These are phyloP conservation scores for Asterophora parasitica DNA, from an alignment of 768 basidiomycete genomes.

Conservation along the genomic window DNA sequence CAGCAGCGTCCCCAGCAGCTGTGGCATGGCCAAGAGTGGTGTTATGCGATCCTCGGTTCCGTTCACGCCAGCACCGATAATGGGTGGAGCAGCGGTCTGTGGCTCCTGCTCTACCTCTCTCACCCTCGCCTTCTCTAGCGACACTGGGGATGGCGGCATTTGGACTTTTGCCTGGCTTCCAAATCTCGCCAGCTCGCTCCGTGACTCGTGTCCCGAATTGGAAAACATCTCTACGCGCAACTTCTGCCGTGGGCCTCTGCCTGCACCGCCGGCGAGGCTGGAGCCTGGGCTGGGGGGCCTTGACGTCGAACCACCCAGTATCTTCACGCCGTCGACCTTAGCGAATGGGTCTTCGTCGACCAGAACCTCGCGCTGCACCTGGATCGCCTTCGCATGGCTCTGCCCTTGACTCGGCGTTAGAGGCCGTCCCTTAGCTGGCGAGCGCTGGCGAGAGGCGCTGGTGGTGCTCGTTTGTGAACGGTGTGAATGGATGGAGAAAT, in stretches of 20 bases:
- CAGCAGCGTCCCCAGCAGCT: conserved; percentile 52
- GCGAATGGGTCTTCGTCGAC: conserved; percentile 56
- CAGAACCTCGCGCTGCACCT: conserved; percentile 29
- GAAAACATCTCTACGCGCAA: conserved; percentile 8
- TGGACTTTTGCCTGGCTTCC: background rate
- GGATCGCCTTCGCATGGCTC: conserved; percentile 16
- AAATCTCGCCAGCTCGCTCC: background rate
- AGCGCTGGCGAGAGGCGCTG: background rate
- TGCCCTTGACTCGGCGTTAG: background rate
- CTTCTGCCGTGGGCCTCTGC: background rate
- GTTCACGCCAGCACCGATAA: conserved; percentile 24
- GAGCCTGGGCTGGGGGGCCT: background rate
- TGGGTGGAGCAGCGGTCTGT: conserved; percentile 31
- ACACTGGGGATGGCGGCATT: background rate
- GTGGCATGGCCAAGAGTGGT: conserved; percentile 49
- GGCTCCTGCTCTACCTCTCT: conserved; percentile 29
- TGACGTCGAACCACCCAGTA: conserved; percentile 28
- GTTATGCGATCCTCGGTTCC: conserved; percentile 30
- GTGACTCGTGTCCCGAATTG: conserved; percentile 2
- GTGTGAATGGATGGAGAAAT: conserved; percentile 5
- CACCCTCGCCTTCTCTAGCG: conserved; percentile 19
- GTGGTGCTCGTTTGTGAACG: conserved; percentile 1
- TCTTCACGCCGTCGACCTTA: conserved; percentile 45
- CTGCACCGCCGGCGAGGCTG: background rate
- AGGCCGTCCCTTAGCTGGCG: conserved; percentile 4